phyloP scores from a whole-genome alignment of 2,329 filamentous ascomycete genomes.

The Purpureocillium lavendulum region DNA sequence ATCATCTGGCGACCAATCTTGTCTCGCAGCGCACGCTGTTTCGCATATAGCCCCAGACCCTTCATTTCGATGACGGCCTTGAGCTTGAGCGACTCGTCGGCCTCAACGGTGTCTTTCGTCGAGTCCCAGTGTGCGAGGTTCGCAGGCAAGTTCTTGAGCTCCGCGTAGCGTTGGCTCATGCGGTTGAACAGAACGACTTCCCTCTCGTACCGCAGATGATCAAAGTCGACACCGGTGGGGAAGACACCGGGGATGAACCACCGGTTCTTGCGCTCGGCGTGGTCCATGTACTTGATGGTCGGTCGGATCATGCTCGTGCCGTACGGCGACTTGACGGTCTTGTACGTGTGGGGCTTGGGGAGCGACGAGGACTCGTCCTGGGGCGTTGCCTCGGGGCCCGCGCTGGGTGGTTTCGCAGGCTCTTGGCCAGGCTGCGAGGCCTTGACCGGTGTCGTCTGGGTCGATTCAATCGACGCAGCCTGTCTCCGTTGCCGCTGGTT shows the following conservation, averaged over 20 bases:
- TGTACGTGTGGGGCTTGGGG: constrained; percentile 48
- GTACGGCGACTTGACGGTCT: constrained; percentile 69
- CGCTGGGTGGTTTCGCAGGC: constrained; percentile 24
- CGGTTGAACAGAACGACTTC: constrained; percentile 87
- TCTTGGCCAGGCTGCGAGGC: constrained; percentile 21
- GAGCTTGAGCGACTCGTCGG: constrained; percentile 76
- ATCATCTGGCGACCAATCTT: constrained; percentile 88
- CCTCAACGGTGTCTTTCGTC: constrained; percentile 54
- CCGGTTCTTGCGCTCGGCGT: constrained; percentile 66
- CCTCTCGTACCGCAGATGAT: constrained; percentile 76
- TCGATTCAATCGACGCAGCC: constrained; percentile 40
- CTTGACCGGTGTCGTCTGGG: constrained; percentile 27
- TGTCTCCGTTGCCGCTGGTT: constrained; percentile 59
- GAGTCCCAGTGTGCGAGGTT: constrained; percentile 86
- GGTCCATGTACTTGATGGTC: constrained; percentile 70
- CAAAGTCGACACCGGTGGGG: constrained; percentile 80
- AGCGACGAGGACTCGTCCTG: constrained; percentile 22
- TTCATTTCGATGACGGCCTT: constrained; percentile 95
- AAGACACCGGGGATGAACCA: constrained; percentile 81
- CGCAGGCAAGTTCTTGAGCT: constrained; percentile 75
- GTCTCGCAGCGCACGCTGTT: constrained; percentile 78
- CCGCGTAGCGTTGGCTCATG: constrained; percentile 74
- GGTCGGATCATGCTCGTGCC: constrained; percentile 42
- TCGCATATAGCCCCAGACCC: constrained; percentile 76
- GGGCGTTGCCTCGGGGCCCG: constrained; percentile 23